Percentiles rank a stretch among this genome's conserved stretches.
Evolutionary conservation across 345 rosid genomes (phyloP).

Genomic region (Noccaea caerulescens): DNA sequence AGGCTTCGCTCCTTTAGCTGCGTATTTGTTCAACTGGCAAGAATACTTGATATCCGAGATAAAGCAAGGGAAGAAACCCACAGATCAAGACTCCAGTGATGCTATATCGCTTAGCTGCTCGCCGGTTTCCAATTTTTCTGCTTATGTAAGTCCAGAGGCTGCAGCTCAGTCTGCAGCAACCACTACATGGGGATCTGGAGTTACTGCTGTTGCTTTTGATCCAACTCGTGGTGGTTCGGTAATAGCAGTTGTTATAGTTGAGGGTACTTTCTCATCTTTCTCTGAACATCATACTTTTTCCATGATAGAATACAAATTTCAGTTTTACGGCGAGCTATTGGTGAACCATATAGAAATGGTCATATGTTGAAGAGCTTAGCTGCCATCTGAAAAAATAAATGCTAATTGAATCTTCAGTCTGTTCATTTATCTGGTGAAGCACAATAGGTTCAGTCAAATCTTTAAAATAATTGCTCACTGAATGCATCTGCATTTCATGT

Average conservation of each 20-base stretch:
- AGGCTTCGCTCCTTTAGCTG: constrained; percentile 97
- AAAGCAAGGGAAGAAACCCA: constrained; percentile 70
- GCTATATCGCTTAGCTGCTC: constrained; percentile 84
- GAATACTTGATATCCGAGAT: constrained; percentile 82
- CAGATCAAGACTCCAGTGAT: constrained; percentile 71
- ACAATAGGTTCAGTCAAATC: background rate
- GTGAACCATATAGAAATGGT: constrained; percentile 5
- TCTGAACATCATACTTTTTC: constrained; percentile 36
- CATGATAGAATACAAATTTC: constrained; percentile 12
- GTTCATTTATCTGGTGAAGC: constrained; percentile 12
- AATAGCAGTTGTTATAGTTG: constrained; percentile 95
- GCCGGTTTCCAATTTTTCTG: constrained; percentile 98
- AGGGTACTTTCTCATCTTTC: constrained; percentile 59
- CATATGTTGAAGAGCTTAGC: constrained; percentile 18
- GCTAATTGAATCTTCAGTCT: background rate
- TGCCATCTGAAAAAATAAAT: background rate
- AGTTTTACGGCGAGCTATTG: constrained; percentile 14
- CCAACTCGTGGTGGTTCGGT: constrained; percentile 99
- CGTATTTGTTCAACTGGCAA: constrained; percentile 96
- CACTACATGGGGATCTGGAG: constrained; percentile 99
- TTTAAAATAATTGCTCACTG: background rate
- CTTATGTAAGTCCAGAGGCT: constrained; percentile 98
- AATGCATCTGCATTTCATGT: background rate
- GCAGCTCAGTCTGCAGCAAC: constrained; percentile 98
- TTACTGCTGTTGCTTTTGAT: constrained; percentile 99